phyloP scores from a whole-genome alignment of 192 early-diverging fungal species.

The Backusella psychrophila region DNA sequence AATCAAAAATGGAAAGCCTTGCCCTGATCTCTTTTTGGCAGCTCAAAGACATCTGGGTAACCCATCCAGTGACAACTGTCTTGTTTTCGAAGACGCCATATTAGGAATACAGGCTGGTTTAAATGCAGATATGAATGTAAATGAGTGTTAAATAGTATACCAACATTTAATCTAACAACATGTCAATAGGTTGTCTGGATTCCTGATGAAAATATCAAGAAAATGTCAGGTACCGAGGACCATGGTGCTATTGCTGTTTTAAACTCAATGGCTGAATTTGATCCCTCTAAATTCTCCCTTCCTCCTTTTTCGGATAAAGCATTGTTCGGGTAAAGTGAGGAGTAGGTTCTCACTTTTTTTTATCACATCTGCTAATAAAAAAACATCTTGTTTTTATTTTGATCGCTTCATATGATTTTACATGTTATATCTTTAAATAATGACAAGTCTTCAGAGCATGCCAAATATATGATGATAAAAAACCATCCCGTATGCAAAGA shows the following conservation, averaged over 20 bases:
- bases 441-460: too few species aligned
- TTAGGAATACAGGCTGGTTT: conserved; percentile 81
- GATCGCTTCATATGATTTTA: too few species aligned
- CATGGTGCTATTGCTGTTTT: conserved; percentile 59
- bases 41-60: conserved; percentile 62
- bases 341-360: too few species aligned
- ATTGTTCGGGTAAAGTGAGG: too few species aligned
- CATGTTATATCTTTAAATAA: too few species aligned
- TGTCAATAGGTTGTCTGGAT: conserved; percentile 73
- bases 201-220: conserved; percentile 68
- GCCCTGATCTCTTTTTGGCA: conserved; percentile 86
- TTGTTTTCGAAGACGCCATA: conserved; percentile 94
- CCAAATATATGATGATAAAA: too few species aligned
- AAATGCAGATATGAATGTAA: conserved; percentile 76
- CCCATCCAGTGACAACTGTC: conserved; percentile 51
- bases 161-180: background rate
- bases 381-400: too few species aligned
- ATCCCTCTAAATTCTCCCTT: conserved; percentile 38
- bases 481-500: too few species aligned
- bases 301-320: conserved; percentile 8
- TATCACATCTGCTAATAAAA: too few species aligned
- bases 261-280: conserved; percentile 63
- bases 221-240: conserved; percentile 37
- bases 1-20: conserved; percentile 81
- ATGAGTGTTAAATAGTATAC: background rate